Percentiles rank a stretch among this genome's conserved stretches.
Evolutionary conservation across 139 green algal genomes (phyloP).

Genomic region (Desmodesmus armatus): DNA sequence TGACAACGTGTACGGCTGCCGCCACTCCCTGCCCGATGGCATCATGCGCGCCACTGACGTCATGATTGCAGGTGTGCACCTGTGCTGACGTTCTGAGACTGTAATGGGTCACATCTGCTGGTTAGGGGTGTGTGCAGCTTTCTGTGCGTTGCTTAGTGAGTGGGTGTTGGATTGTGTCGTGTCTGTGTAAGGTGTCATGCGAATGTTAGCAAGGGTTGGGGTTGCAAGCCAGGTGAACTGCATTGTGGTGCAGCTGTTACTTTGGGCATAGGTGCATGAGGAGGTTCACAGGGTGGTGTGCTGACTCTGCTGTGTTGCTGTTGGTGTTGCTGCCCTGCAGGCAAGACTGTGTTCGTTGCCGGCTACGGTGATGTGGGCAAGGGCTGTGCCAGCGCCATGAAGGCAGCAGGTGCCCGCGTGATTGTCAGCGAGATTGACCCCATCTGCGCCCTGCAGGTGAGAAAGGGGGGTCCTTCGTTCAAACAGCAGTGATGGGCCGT

Average conservation of each 20-base stretch:
- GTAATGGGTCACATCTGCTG: too few species aligned
- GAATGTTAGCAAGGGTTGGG: too few species aligned
- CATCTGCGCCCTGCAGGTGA: conserved; percentile 98
- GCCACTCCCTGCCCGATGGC: conserved; percentile 99
- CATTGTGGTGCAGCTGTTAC: too few species aligned
- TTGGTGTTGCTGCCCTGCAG: conserved; percentile 46
- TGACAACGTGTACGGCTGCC: conserved; percentile 99
- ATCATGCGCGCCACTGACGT: conserved; percentile 99
- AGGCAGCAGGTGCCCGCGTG: conserved; percentile 93
- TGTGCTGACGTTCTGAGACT: too few species aligned
- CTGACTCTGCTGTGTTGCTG: not conserved
- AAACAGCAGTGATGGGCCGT: not conserved
- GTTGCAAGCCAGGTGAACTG: not conserved
- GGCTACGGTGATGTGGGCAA: conserved; percentile 99
- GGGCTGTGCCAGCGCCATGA: conserved; percentile 96
- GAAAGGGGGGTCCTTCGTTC: not conserved
- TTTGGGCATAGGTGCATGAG: too few species aligned
- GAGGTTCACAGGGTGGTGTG: too few species aligned
- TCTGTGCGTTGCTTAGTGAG: too few species aligned
- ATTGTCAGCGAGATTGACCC: conserved; percentile 99
- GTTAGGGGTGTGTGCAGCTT: too few species aligned
- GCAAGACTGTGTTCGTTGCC: conserved; percentile 73
- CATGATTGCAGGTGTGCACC: conserved; percentile 96
- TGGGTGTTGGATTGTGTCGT: too few species aligned
- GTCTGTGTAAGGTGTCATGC: too few species aligned